phyloP scores from a whole-genome alignment of 306 rosid genomes.

The Casuarina glauca region DNA sequence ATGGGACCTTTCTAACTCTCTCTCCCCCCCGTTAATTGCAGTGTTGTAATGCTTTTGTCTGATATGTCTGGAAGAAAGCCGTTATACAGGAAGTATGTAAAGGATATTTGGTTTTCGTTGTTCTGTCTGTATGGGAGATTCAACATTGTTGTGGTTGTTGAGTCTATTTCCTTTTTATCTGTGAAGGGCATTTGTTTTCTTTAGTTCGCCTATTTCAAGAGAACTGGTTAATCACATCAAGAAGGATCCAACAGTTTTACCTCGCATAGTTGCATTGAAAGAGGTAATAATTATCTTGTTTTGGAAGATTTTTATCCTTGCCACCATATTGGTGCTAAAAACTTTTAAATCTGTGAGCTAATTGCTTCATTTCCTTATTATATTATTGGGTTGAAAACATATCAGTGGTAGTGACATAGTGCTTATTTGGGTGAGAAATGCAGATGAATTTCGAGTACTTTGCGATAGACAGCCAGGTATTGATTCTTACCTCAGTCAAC shows the following conservation, averaged over 20 bases:
- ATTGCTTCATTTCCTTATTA: neutral
- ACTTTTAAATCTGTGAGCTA: conserved; percentile 20
- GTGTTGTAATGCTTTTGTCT: conserved; percentile 82
- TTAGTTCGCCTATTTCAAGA: conserved; percentile 78
- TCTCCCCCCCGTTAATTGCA: conserved; percentile 47
- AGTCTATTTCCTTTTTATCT: conserved; percentile 29
- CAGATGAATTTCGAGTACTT: conserved; percentile 99
- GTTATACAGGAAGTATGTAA: conserved; percentile 83
- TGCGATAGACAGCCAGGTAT: conserved; percentile 95
- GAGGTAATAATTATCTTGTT: conserved; percentile 58
- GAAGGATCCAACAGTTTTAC: conserved; percentile 65
- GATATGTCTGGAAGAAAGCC: conserved; percentile 95
- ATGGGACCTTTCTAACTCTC: conserved; percentile 24
- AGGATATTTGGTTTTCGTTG: conserved; percentile 23
- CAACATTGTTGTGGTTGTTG: conserved; percentile 23
- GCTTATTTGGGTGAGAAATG: conserved; percentile 41
- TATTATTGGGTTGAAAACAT: neutral
- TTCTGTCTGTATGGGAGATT: conserved; percentile 9
- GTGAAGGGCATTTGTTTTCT: conserved; percentile 95
- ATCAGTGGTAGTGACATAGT: conserved; percentile 9
- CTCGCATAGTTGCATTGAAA: conserved; percentile 80
- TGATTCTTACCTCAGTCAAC: conserved; percentile 24
- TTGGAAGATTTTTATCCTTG: conserved; percentile 26
- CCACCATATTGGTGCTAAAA: conserved; percentile 16
- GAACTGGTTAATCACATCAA: conserved; percentile 72